These are phyloP conservation scores for Beauveria pseudobassiana DNA, from an alignment of 2,329 filamentous ascomycete species.

Conservation along the genomic window DNA sequence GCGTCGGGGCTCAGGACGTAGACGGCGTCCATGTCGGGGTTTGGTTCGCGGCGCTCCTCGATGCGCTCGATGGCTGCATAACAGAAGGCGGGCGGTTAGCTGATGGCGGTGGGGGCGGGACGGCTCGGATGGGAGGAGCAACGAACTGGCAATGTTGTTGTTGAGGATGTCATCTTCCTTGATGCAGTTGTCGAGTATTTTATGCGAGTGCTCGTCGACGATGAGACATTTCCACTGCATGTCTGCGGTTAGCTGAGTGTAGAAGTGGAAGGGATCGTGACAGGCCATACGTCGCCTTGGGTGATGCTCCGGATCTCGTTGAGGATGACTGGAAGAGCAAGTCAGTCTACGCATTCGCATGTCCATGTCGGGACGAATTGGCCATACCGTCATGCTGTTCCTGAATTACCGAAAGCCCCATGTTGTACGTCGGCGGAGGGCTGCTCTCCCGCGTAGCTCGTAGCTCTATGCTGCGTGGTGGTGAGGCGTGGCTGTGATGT, in stretches of 20 bases:
- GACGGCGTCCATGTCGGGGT: conserved; percentile 87
- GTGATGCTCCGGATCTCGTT: conserved; percentile 65
- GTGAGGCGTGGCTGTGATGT: conserved; percentile 1
- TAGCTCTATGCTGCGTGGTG: background rate
- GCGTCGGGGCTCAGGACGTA: conserved; percentile 82
- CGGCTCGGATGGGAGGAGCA: background rate
- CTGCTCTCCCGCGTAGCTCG: background rate
- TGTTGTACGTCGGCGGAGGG: conserved; percentile 37
- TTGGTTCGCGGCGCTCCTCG: conserved; percentile 74
- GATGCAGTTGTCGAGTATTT: conserved; percentile 81
- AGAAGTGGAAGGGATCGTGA: background rate
- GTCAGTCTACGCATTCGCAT: conserved; percentile 15
- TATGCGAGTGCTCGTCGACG: conserved; percentile 74
- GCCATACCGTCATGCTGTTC: conserved; percentile 55
- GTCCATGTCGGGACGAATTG: background rate
- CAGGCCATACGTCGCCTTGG: conserved; percentile 60
- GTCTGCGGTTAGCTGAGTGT: background rate
- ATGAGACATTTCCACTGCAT: conserved; percentile 92
- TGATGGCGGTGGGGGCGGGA: conserved; percentile 7
- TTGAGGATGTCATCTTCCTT: conserved; percentile 97
- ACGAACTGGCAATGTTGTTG: conserved; percentile 86
- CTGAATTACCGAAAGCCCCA: conserved; percentile 79
- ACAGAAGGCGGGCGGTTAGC: conserved; percentile 12
- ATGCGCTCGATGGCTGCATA: conserved; percentile 82
- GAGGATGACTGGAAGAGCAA: conserved; percentile 24